These are phyloP conservation scores for Eucalyptus rudis DNA, from an alignment of 345 rosid species.

Conservation along the genomic window DNA sequence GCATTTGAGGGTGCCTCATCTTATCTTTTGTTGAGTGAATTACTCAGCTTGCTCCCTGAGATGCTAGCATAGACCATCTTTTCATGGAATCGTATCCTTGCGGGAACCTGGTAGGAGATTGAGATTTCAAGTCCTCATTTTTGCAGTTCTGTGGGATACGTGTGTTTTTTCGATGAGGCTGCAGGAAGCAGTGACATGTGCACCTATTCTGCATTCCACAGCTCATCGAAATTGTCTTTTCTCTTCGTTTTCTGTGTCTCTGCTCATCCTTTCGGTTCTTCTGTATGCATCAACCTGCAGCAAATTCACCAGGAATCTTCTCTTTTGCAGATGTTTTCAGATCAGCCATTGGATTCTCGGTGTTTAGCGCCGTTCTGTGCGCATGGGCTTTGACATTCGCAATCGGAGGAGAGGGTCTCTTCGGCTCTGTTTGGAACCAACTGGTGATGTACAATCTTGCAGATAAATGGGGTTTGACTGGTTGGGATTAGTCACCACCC, in stretches of 20 bases:
- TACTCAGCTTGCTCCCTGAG: not conserved
- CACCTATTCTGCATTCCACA: not conserved
- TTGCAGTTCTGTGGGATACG: not conserved
- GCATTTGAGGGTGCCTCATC: not conserved
- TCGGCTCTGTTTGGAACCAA: slow-evolving; percentile 75
- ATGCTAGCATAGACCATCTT: not conserved
- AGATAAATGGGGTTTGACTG: slow-evolving; percentile 75
- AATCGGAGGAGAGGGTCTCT: slow-evolving; percentile 71
- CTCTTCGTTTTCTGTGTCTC: not conserved
- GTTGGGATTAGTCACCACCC: slow-evolving; percentile 19
- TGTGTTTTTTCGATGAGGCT: not conserved
- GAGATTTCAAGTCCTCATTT: not conserved
- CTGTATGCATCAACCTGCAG: accelerated
- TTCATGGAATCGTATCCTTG: not conserved
- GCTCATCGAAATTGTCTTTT: not conserved
- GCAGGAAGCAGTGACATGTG: not conserved
- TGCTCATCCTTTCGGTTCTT: not conserved
- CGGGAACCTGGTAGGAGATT: not conserved
- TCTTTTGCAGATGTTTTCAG: slow-evolving; percentile 49
- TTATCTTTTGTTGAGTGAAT: not conserved
- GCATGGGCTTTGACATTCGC: slow-evolving; percentile 92
- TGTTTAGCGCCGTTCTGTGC: slow-evolving; percentile 41
- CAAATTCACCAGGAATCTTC: not conserved
- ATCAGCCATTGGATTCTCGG: slow-evolving; percentile 69
- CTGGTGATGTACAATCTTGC: slow-evolving; percentile 93